Conservation (phyloP, 2,329 filamentous ascomycete species). For the Hypoxylon sp. region DNA sequence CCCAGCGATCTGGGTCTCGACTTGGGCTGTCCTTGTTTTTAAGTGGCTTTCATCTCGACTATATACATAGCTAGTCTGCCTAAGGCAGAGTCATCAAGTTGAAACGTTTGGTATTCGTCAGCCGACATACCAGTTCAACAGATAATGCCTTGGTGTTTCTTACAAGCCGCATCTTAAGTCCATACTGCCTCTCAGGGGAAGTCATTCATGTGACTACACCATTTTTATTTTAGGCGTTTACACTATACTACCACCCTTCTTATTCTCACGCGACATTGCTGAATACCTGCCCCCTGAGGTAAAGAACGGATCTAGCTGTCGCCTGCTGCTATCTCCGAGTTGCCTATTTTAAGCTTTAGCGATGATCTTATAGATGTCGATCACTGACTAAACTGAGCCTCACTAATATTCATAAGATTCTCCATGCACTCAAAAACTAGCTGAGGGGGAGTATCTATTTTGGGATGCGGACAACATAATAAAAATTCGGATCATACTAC, state of each 20-base stretch:
- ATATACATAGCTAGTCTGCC: neutral
- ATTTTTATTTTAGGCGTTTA: neutral
- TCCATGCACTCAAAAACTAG: no score
- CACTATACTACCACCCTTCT: neutral
- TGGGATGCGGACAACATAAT: constrained; percentile 12
- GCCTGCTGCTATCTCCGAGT: constrained; percentile 12
- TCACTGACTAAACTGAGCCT: constrained; percentile 30
- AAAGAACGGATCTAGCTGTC: constrained; percentile 7
- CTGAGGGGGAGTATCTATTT: no score
- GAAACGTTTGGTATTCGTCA: neutral
- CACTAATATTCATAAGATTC: no score
- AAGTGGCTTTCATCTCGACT: neutral
- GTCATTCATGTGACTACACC: neutral
- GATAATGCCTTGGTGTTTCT: neutral
- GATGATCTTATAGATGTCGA: constrained; percentile 24
- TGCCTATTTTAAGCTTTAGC: constrained; percentile 8
- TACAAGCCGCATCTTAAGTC: neutral
- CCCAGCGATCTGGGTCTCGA: constrained; percentile 6
- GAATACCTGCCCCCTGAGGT: constrained; percentile 12
- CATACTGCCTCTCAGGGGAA: constrained; percentile 4
- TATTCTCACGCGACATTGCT: neutral
- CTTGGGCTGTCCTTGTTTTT: neutral
- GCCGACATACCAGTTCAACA: neutral
- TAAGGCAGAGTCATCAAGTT: neutral
- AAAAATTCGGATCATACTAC: neutral